Base-by-base conservation (phyloP, 257 asterid species). In the Nyctanthes arbortristis region DNA sequence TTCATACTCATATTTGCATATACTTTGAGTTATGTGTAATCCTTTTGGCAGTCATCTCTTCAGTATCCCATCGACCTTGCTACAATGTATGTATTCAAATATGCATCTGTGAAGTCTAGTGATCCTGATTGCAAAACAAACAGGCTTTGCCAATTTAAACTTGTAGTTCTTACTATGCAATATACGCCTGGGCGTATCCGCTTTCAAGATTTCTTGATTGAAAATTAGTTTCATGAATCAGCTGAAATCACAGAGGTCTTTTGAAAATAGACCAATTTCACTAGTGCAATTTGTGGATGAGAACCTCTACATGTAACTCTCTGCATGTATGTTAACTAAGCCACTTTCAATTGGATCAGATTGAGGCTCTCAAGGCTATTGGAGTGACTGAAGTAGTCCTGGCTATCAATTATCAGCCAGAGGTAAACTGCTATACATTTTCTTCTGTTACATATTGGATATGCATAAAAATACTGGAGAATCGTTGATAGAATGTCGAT, bases 361-460 rank as follows among this genome's bases (percentile, higher is more conserved):
- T 93, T 31, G 97, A 93, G 71, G 98, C 97, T 66, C 87, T 93
- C 69, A 88, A 93, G 74, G 93, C 91, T 69, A 70, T 85, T 78
- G 98, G 98, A 80, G 98, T 93, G 75, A 86, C 95, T 69, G 97
- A 93, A 88, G 98, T 93, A 65, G 94, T 93, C 64, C 86, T 93
- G 66, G 98, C 98, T 31, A 90, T 93, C 82, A 93, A 88, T 77
- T 93, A 93, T 78, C 97, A 90, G 81, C 98, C 97, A 0, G 97
- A 90, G 96, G 98, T 90, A 77, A 73, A 73, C 58, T 36, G 43
- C 37, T 64, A 36, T 52, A 52, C 59, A 47, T 54, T 18, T 37
- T 45, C 45, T 36, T 69, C 9, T 69, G 59, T 66, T 67, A 6
- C 14, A 8, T 32, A 52, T 16, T 43, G 16, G 20, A 22, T 14